Conservation (phyloP, 768 basidiomycete species). For the Fistulinella prunicolor region DNA sequence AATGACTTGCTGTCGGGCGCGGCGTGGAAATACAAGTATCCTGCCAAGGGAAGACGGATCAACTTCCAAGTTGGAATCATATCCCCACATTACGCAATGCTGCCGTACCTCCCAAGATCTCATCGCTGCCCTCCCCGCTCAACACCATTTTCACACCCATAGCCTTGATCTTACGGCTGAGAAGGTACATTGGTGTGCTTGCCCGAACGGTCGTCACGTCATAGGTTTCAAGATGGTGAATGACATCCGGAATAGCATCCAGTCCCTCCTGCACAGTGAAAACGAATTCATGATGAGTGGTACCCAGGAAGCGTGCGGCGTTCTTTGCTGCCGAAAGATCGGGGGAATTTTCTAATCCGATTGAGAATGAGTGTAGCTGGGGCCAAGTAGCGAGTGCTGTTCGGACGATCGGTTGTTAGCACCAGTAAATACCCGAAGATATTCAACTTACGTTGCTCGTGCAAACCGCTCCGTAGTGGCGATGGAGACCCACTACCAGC, state of each 20-base stretch:
- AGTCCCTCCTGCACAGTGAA: constrained; percentile 98
- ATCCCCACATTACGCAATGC: constrained; percentile 1
- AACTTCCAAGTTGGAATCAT: no score
- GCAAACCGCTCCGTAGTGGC: constrained; percentile 43
- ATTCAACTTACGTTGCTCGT: constrained; percentile 50
- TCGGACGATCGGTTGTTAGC: constrained; percentile 8
- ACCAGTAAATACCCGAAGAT: neutral
- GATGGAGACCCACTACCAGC: constrained; percentile 54
- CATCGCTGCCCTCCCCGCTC: constrained; percentile 96
- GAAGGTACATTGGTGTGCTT: constrained; percentile 97
- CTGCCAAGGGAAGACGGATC: constrained; percentile 37
- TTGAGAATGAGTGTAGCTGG: constrained; percentile 94
- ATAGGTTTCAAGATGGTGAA: constrained; percentile 97
- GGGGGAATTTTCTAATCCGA: constrained; percentile 92
- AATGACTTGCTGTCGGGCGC: constrained; percentile 86
- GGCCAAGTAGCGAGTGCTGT: constrained; percentile 86
- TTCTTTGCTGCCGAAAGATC: constrained; percentile 93
- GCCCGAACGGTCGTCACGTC: constrained; percentile 99
- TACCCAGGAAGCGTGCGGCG: constrained; percentile 90
- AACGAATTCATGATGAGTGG: constrained; percentile 94
- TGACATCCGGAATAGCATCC: constrained; percentile 96
- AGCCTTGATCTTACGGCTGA: constrained; percentile 97
- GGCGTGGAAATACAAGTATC: constrained; percentile 99
- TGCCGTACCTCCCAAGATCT: constrained; percentile 85
- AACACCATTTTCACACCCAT: constrained; percentile 99